These are phyloP conservation scores for Pyrenophora graminea DNA, from an alignment of 2,329 filamentous ascomycete genomes.

Conservation along the genomic window DNA sequence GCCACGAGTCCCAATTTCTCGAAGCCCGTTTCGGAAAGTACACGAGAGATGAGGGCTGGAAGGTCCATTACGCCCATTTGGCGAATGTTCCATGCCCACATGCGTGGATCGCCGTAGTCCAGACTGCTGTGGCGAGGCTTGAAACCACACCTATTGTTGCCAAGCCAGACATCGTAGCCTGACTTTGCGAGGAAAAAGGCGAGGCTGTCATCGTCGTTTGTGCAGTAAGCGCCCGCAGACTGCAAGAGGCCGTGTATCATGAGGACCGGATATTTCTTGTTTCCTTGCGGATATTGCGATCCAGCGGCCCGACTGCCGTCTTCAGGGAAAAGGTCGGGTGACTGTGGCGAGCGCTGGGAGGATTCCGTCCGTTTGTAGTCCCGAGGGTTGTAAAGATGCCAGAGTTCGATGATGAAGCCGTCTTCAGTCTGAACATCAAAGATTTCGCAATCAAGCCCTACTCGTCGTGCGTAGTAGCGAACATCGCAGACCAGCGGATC, in stretches of 20 bases:
- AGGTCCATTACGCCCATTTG: constrained; percentile 93
- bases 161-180: constrained; percentile 93
- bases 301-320: constrained; percentile 29
- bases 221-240: constrained; percentile 84
- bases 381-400: constrained; percentile 85
- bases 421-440: constrained; percentile 91
- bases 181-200: constrained; percentile 92
- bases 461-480: constrained; percentile 81
- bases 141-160: constrained; percentile 90
- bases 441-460: constrained; percentile 82
- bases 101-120: constrained; percentile 75
- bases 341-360: constrained; percentile 58
- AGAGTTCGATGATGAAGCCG: constrained; percentile 85
- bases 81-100: constrained; percentile 94
- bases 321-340: constrained; percentile 65
- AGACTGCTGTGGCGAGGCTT: constrained; percentile 74
- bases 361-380: constrained; percentile 64
- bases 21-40: constrained; percentile 82
- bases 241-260: constrained; percentile 89
- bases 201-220: constrained; percentile 85
- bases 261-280: constrained; percentile 77
- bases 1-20: constrained; percentile 79
- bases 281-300: constrained; percentile 42
- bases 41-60: constrained; percentile 76
- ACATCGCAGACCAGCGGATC: constrained; percentile 81